Base-by-base conservation (phyloP, 495 filamentous ascomycete species). In the Pyrenopolyporus hunteri region DNA sequence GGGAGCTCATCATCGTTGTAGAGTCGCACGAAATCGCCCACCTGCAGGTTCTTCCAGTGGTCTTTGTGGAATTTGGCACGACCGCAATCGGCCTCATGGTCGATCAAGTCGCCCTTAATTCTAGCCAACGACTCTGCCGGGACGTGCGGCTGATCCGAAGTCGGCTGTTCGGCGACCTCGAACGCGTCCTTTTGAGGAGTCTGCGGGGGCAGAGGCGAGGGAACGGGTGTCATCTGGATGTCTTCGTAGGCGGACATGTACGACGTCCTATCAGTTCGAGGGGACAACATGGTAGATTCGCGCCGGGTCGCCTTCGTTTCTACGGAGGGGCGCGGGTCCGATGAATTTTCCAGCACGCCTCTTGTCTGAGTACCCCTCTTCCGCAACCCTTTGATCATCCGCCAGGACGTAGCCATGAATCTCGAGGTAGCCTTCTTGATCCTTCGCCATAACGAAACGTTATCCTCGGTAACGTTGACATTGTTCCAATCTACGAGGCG, bases 1-100 rank as follows among this genome's bases (percentile, higher is more conserved):
- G 95, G 95, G 22, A 99, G 87, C 58, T 93, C 90, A 69, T 99
- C 95, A 47, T 96, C 90, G 60, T 96, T 97, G 75, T 97, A 97
- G 46, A 99, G 83, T 50, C 95, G 90, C 40, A 99, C 89, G 73
- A 96, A 98, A 73, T 99, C 95, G 31, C 95, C 95, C 36, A 98
- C 93, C 64, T 96, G 87, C 19, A 98, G 82, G 69, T 85, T 96
- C 71, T 99, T 99, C 95, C 95, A 99, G 48, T 84, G 85, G 62
- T 96, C 94, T 61, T 86, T 88, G 72, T 94, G 93, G 73, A 99
- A 99, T 40, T 86, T 82, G 42, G 93, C 76, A 47, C 76, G 74
- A 6, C 81, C 81, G 46, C n/a, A 69, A 66, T 8, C 19, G 6
- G 70, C 3, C 5, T 80, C 68, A 22, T 71, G 71, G 63, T 85